phyloP scores from a whole-genome alignment of 257 asterid species.

The Thymus mandschuricus region DNA sequence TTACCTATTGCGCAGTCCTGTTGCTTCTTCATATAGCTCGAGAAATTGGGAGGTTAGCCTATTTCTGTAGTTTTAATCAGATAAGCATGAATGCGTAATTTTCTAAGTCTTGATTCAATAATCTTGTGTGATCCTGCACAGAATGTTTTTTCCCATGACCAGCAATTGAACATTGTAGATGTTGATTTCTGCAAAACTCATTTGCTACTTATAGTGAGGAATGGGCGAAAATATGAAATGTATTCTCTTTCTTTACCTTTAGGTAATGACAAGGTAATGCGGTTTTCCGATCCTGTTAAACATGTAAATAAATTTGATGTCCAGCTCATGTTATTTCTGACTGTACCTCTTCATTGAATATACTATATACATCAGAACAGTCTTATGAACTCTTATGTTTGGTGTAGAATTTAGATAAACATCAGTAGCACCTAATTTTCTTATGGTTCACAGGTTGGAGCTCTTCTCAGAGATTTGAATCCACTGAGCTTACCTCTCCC shows the following conservation, averaged over 20 bases:
- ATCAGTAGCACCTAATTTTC: slow-evolving; percentile 3
- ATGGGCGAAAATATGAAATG: slow-evolving; percentile 56
- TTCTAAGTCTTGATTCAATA: neutral
- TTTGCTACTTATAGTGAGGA: slow-evolving; percentile 60
- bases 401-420: slow-evolving; percentile 9
- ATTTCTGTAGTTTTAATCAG: slow-evolving; percentile 14
- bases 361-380: slow-evolving; percentile 4
- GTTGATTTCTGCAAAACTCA: slow-evolving; percentile 83
- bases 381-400: neutral
- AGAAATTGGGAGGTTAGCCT: slow-evolving; percentile 87
- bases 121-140: slow-evolving; percentile 42
- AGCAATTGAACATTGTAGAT: slow-evolving; percentile 67
- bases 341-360: neutral
- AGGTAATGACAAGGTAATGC: slow-evolving; percentile 61
- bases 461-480: slow-evolving; percentile 66
- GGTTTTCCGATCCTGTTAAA: slow-evolving; percentile 25
- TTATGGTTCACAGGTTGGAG: slow-evolving; percentile 53
- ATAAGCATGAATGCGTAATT: slow-evolving; percentile 16
- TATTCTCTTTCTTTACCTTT: slow-evolving; percentile 77
- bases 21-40: slow-evolving; percentile 40
- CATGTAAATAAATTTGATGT: slow-evolving; percentile 17
- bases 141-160: slow-evolving; percentile 67
- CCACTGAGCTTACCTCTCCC: slow-evolving; percentile 83
- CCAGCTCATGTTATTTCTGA: slow-evolving; percentile 22
- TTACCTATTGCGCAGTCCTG: slow-evolving; percentile 70